Percentiles rank a stretch among this genome's conserved stretches.
Conservation (phyloP, 75 land plant species). For the Selaginella moellendorffii region DNA sequence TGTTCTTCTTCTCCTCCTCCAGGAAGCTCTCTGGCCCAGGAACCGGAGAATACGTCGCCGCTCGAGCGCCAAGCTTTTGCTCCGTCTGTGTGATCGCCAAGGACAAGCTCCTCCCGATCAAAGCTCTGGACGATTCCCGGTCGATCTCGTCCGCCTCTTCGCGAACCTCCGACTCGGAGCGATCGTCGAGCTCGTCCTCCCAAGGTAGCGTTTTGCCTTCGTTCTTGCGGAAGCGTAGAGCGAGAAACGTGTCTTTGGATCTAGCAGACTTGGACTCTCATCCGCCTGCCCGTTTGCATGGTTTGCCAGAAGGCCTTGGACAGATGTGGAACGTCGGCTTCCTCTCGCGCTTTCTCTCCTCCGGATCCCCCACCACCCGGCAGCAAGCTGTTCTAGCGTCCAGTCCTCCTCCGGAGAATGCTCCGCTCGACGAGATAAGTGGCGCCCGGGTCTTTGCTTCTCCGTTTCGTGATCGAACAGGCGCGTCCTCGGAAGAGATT, state of each 20-base stretch:
- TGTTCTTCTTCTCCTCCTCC: neutral
- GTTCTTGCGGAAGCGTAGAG: too few relatives aligned
- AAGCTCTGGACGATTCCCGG: neutral
- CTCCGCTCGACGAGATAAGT: neutral
- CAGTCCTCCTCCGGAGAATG: neutral
- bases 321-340: neutral
- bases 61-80: neutral
- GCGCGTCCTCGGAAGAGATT: too few relatives aligned
- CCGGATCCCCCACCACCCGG: neutral
- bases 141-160: neutral
- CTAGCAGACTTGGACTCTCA: too few relatives aligned
- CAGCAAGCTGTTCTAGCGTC: too few relatives aligned
- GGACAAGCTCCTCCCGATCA: neutral
- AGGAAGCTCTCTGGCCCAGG: neutral
- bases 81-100: neutral
- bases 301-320: neutral
- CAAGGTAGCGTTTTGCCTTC: too few relatives aligned
- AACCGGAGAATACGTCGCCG: neutral
- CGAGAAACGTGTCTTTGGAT: too few relatives aligned
- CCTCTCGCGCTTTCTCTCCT: neutral
- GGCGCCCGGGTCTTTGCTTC: neutral
- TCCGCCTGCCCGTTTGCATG: neutral
- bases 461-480: neutral
- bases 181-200: neutral
- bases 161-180: neutral